phyloP scores from a whole-genome alignment of 2,329 filamentous ascomycete species.

The Colletotrichum melonis region DNA sequence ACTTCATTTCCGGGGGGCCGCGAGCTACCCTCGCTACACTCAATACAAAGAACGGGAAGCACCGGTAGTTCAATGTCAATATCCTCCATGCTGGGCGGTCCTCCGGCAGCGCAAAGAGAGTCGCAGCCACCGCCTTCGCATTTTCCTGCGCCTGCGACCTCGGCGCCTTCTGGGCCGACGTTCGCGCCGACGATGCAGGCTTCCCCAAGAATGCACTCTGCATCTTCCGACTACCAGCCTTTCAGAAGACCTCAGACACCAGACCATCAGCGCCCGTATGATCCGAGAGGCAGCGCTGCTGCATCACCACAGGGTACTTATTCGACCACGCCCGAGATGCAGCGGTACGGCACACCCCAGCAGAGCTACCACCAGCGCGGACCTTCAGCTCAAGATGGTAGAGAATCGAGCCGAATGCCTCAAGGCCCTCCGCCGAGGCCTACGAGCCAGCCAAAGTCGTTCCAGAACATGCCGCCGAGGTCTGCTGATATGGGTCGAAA shows the following conservation, averaged over 20 bases:
- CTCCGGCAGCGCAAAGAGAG: slow-evolving; percentile 56
- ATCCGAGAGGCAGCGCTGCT: slow-evolving; percentile 56
- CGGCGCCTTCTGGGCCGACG: slow-evolving; percentile 54
- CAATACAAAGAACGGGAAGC: slow-evolving; percentile 59
- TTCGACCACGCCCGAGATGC: slow-evolving; percentile 67
- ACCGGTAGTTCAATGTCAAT: slow-evolving; percentile 70
- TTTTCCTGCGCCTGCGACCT: slow-evolving; percentile 52
- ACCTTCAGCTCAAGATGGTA: slow-evolving; percentile 60
- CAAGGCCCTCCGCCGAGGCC: slow-evolving; percentile 57
- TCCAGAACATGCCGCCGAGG: slow-evolving; percentile 55
- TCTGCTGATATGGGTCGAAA: slow-evolving; percentile 59
- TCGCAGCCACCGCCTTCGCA: slow-evolving; percentile 52
- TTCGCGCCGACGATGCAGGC: slow-evolving; percentile 63
- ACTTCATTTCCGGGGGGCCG: slow-evolving; percentile 61
- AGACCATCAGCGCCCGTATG: slow-evolving; percentile 71
- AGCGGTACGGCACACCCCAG: slow-evolving; percentile 70
- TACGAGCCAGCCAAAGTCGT: slow-evolving; percentile 64
- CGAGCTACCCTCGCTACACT: slow-evolving; percentile 63
- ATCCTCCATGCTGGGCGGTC: slow-evolving; percentile 69
- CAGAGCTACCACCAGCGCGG: slow-evolving; percentile 61
- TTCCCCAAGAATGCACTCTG: slow-evolving; percentile 66
- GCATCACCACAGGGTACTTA: slow-evolving; percentile 63
- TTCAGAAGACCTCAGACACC: slow-evolving; percentile 79
- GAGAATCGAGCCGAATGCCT: slow-evolving; percentile 50
- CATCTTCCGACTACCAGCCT: slow-evolving; percentile 68